Evolutionary conservation across 768 basidiomycete species (phyloP).

Genomic region (Strobilomyces echinocephalus): DNA sequence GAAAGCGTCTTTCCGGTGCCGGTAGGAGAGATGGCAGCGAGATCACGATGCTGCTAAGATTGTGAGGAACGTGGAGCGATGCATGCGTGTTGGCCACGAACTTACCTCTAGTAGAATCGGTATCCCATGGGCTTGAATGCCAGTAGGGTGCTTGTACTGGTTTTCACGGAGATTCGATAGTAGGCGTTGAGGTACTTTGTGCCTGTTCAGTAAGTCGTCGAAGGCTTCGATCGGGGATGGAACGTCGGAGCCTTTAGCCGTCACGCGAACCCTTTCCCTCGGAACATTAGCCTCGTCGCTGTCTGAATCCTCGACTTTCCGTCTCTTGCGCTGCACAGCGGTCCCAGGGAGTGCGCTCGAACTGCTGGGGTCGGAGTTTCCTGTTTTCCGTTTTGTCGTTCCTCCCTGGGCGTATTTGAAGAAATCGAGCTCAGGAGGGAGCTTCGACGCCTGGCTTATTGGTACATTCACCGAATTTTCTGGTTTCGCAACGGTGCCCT

Average conservation of each 20-base stretch:
- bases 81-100: slow-evolving; percentile 1
- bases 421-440: slow-evolving; percentile 83
- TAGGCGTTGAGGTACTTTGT: slow-evolving; percentile 54
- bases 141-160: slow-evolving; percentile 67
- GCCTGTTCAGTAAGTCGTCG: slow-evolving; percentile 51
- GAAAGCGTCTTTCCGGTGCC: slow-evolving; percentile 96
- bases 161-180: slow-evolving; percentile 58
- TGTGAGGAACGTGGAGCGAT: background rate
- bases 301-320: slow-evolving; percentile 24
- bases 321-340: slow-evolving; percentile 24
- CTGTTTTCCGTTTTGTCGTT: slow-evolving; percentile 48
- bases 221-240: slow-evolving; percentile 60
- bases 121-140: slow-evolving; percentile 74
- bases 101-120: slow-evolving; percentile 77
- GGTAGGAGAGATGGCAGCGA: slow-evolving; percentile 93
- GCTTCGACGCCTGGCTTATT: slow-evolving; percentile 38
- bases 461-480: slow-evolving; percentile 22
- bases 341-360: slow-evolving; percentile 8
- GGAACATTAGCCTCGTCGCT: slow-evolving; percentile 22
- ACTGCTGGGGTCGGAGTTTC: slow-evolving; percentile 12
- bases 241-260: slow-evolving; percentile 66
- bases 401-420: slow-evolving; percentile 77
- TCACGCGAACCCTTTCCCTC: slow-evolving; percentile 57
- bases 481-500: slow-evolving; percentile 25
- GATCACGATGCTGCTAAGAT: slow-evolving; percentile 61